Evolutionary conservation across 179 eudicot genomes (phyloP).

Genomic region (Spinacia oleracea): DNA sequence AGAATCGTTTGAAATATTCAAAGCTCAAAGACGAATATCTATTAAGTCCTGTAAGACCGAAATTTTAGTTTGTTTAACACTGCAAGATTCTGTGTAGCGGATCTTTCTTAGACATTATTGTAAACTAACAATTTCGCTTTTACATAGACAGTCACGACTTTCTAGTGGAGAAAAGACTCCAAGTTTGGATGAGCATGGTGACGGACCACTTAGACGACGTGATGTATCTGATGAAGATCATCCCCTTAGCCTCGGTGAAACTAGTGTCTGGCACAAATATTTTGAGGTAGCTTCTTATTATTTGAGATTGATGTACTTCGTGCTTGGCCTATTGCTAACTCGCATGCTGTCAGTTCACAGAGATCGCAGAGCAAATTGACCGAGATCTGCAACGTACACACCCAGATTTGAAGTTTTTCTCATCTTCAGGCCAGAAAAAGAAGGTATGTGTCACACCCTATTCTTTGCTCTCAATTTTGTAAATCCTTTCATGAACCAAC

Average conservation of each 20-base stretch:
- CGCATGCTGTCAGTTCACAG: constrained; percentile 43
- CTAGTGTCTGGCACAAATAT: constrained; percentile 61
- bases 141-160: constrained; percentile 54
- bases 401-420: constrained; percentile 61
- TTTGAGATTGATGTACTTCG: not conserved
- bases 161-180: constrained; percentile 30
- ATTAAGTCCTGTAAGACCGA: constrained; percentile 52
- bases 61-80: not conserved
- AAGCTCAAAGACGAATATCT: constrained; percentile 64
- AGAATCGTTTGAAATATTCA: constrained; percentile 47
- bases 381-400: constrained; percentile 75
- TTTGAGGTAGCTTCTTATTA: constrained; percentile 42
- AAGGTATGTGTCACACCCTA: constrained; percentile 32
- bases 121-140: constrained; percentile 22
- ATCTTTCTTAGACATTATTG: constrained; percentile 6
- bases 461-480: not conserved
- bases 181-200: constrained; percentile 24
- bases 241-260: constrained; percentile 54
- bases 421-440: constrained; percentile 47
- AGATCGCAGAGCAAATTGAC: constrained; percentile 77
- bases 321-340: constrained; percentile 2
- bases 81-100: not conserved
- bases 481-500: not conserved
- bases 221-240: constrained; percentile 61
- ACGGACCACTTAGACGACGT: constrained; percentile 49